These are phyloP conservation scores for Trichosporon sp. DNA, from an alignment of 1,284 basidiomycete species.

Conservation along the genomic window DNA sequence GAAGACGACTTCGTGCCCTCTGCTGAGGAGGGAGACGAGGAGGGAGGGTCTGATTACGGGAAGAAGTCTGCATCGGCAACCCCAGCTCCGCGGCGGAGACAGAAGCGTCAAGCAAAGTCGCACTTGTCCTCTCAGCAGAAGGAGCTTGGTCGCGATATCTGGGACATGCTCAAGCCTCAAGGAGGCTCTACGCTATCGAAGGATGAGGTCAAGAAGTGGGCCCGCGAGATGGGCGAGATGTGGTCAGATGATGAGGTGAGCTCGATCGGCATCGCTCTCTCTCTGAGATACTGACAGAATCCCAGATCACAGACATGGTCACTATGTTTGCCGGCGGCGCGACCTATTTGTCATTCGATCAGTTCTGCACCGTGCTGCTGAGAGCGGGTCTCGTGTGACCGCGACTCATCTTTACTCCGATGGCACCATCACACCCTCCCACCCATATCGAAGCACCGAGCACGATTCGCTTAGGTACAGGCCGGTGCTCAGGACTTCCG, in stretches of 20 bases:
- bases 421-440: no score
- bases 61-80: not conserved
- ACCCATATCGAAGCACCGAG: no score
- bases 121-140: constrained; percentile 34
- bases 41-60: constrained; percentile 14
- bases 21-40: constrained; percentile 16
- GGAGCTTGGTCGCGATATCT: constrained; percentile 37
- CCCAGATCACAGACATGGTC: constrained; percentile 47
- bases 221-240: constrained; percentile 42
- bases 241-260: constrained; percentile 47
- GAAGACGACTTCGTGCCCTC: constrained; percentile 26
- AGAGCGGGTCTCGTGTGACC: constrained; percentile 38
- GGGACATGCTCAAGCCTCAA: constrained; percentile 40
- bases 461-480: no score
- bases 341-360: constrained; percentile 35
- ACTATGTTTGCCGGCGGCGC: constrained; percentile 41
- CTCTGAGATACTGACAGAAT: not conserved
- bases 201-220: constrained; percentile 43
- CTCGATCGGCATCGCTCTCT: no score
- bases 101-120: not conserved
- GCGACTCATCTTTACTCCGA: not conserved
- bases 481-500: no score
- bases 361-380: constrained; percentile 43
- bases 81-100: not conserved
- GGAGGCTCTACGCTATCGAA: constrained; percentile 27